Evolutionary conservation across 2,329 filamentous ascomycete species (phyloP), one percentile per base, ranked within the genome.

Genomic region (Chaetomium strumarium): DNA sequence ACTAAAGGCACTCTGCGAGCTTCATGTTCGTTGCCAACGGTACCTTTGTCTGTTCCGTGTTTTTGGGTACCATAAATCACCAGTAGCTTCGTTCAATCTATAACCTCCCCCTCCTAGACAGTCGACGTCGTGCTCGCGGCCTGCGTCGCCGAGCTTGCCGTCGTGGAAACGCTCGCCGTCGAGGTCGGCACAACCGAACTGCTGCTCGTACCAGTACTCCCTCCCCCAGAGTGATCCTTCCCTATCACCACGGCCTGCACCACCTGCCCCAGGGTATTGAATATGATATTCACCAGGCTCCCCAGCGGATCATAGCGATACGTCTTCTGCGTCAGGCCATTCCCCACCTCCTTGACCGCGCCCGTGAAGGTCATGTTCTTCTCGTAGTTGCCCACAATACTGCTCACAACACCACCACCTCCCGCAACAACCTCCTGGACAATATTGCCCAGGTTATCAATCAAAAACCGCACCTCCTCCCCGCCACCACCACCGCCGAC

Each of bases 391-490:
- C 80, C 81, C 7, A 83, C 77, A 53, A 84, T 81, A 17, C 67
- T 69, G 52, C 71, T 75, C 1, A 80, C 66, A 1, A 71, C 61
- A 30, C 67, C 66, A 3, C 70, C 73, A 0, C 71, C 76, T 1
- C 66, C 67, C 19, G 74, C 75, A 1, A 70, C 70, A 0, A 81
- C 77, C 59, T 83, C 75, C 60, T 83, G 79, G 1, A 84, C 77
- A 56, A 84, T 83, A 58, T 83, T 83, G 34, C 80, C 80, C 2
- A 83, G 70, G 59, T 83, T 83, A 62, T 83, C 80, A 55, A 84
- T 71, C 37, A 81, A 56, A 68, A 81, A 81, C 57, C 75, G 76
- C 42, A 81, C 70, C 16, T 70, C 75, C 10, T 68, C 76, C 56
- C 75, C 75, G 46, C 78, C 77, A 56, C 80, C 76, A 2, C 75